These are phyloP conservation scores for Nyctanthes arbortristis DNA, from an alignment of 257 asterid genomes.

Conservation along the genomic window DNA sequence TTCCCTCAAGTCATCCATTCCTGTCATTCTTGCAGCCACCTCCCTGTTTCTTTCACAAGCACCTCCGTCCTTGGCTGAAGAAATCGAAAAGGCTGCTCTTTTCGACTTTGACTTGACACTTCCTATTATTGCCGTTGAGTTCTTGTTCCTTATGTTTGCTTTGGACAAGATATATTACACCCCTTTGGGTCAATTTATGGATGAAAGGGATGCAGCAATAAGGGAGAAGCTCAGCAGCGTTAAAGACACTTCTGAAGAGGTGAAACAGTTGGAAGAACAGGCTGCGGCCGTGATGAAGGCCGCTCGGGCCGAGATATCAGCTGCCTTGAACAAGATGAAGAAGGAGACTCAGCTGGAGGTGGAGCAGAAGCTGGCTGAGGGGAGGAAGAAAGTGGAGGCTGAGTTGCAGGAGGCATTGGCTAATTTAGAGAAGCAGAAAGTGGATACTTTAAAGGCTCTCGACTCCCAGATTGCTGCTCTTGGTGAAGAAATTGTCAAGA, in stretches of 20 bases:
- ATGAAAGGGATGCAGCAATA: constrained; percentile 76
- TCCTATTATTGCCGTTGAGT: constrained; percentile 73
- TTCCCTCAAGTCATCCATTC: constrained; percentile 29
- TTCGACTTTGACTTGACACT: constrained; percentile 90
- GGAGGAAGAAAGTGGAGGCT: constrained; percentile 78
- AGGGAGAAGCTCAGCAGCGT: constrained; percentile 75
- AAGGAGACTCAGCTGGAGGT: constrained; percentile 87
- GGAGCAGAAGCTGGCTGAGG: constrained; percentile 75
- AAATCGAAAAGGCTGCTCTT: constrained; percentile 70
- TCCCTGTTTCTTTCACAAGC: constrained; percentile 57
- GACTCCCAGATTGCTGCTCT: constrained; percentile 83
- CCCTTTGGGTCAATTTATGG: constrained; percentile 93
- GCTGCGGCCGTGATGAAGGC: constrained; percentile 82
- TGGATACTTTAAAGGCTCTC: constrained; percentile 69
- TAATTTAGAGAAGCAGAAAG: constrained; percentile 72
- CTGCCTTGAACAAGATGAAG: constrained; percentile 91
- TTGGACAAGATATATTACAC: constrained; percentile 82
- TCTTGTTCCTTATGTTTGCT: constrained; percentile 84
- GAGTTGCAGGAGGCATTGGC: constrained; percentile 84
- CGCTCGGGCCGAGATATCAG: constrained; percentile 90
- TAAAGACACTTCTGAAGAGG: constrained; percentile 84
- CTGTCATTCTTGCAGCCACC: constrained; percentile 57
- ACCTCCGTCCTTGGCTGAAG: constrained; percentile 82
- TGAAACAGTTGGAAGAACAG: constrained; percentile 82
- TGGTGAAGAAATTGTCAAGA: constrained; percentile 86